Evolutionary conservation across 1,139 yeast species (phyloP).

Genomic region (Yamadazyma aaseri): DNA sequence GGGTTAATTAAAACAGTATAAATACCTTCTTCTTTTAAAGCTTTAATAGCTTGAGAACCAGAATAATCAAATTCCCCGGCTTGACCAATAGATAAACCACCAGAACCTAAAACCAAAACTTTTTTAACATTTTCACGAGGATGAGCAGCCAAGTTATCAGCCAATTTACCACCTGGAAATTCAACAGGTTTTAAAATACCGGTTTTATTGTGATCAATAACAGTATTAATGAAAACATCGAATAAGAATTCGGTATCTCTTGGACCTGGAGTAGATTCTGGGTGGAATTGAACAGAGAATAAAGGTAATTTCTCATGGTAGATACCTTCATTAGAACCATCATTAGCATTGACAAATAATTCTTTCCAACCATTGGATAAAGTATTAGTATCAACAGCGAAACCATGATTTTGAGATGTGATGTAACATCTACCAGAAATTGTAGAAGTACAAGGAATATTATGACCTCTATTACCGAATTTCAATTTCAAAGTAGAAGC

Average conservation of each 20-base stretch:
- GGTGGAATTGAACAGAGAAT: conserved; percentile 99
- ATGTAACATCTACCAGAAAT: conserved; percentile 96
- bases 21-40: conserved; percentile 95
- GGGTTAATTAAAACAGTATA: conserved; percentile 95
- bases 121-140: conserved; percentile 87
- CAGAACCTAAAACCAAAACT: conserved; percentile 95
- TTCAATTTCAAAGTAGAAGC: conserved; percentile 89
- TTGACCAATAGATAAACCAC: conserved; percentile 98
- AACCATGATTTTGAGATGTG: conserved; percentile 99
- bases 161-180: conserved; percentile 86
- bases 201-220: conserved; percentile 56
- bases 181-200: conserved; percentile 67
- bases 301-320: conserved; percentile 84
- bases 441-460: conserved; percentile 94
- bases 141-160: conserved; percentile 66
- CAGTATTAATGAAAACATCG: conserved; percentile 87
- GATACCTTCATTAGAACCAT: conserved; percentile 98
- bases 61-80: conserved; percentile 99
- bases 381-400: conserved; percentile 84
- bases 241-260: conserved; percentile 97
- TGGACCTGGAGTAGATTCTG: conserved; percentile 99
- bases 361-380: conserved; percentile 86
- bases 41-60: conserved; percentile 93
- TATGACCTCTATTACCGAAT: conserved; percentile 99
- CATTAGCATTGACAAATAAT: conserved; percentile 93